Conservation (phyloP, 2,329 filamentous ascomycete species). For the Colletotrichum incanum region DNA sequence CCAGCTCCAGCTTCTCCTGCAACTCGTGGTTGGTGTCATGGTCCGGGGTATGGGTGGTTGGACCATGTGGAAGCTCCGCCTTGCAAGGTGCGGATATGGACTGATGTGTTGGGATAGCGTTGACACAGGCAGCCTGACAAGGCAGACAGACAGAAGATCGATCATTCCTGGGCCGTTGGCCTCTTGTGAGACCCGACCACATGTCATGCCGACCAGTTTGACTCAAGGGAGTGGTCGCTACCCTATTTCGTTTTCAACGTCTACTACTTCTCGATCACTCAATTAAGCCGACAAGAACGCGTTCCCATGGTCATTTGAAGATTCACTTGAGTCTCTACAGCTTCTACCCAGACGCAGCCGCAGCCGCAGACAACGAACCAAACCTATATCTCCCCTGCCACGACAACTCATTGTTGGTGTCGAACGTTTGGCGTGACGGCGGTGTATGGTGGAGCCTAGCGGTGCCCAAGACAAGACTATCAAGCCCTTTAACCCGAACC, state of each 20-base stretch:
- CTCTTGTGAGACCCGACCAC: slow-evolving; percentile 3
- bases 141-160: slow-evolving; percentile 22
- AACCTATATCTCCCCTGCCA: background rate
- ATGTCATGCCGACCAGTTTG: background rate
- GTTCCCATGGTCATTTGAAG: background rate
- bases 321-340: background rate
- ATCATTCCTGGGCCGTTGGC: slow-evolving; percentile 4
- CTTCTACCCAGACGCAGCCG: background rate
- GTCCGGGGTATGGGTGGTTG: slow-evolving; percentile 22
- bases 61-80: slow-evolving; percentile 25
- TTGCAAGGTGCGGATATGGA: slow-evolving; percentile 27
- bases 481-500: slow-evolving; percentile 35
- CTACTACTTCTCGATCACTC: background rate
- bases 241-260: background rate
- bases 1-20: slow-evolving; percentile 23
- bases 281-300: background rate
- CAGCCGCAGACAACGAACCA: background rate
- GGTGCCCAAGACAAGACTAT: slow-evolving; percentile 40
- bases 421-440: slow-evolving; percentile 23
- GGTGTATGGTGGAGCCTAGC: slow-evolving; percentile 40
- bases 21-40: slow-evolving; percentile 25
- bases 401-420: slow-evolving; percentile 22
- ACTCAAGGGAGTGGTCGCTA: background rate
- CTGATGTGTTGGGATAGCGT: slow-evolving; percentile 22
- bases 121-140: slow-evolving; percentile 21